Base-by-base conservation (phyloP, 768 basidiomycete genomes). In the Leccinellum albellum region DNA sequence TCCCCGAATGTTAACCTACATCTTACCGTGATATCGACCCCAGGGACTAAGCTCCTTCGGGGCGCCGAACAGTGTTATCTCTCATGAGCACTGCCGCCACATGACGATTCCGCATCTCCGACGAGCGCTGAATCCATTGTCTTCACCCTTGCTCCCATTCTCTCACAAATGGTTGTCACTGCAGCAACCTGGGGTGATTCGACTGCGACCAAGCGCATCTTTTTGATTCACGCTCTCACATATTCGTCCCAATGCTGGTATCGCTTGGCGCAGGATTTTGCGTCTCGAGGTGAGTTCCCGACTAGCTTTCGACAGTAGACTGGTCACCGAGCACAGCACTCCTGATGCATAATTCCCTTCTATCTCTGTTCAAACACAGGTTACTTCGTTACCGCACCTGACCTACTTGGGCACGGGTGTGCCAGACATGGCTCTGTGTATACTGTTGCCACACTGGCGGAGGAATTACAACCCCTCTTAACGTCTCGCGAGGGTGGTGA, bases 321-420 rank as follows among this genome's bases (percentile, higher is more conserved):
- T 37, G 17, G 37, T 37, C 37, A n/a, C n/a, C n/a, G 40, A 40
- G 37, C 9, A n/a, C 9, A 40, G n/a, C n/a, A n/a, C 10, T 12
- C n/a, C 40, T 24, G 45, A 7, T 10, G 13, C 23, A 24, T 15
- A 15, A 46, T 12, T 3, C 44, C 20, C 12, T 45, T 21, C 12
- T 23, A 45, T 23, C 23, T 46, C 24, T 46, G 3, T 6, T 14
- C 14, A 21, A 24, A 24, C 14, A 47, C 54, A 70, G 69, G 66
- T 46, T 70, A 61, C n/a, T 56, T 60, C 23, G 68, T 68, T 44
- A 56, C 29, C 0, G 68, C 68, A 7, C 68, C 68, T 9, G 64
- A 66, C 44, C 35, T 64, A 1, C 62, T 68, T 26, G 64, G 66
- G 15, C 70, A 72, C 12, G 68, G 60, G 0, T 26, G 20, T 15